Evolutionary conservation across 179 eudicot genomes (phyloP).

Genomic region (Beta lomatogona): DNA sequence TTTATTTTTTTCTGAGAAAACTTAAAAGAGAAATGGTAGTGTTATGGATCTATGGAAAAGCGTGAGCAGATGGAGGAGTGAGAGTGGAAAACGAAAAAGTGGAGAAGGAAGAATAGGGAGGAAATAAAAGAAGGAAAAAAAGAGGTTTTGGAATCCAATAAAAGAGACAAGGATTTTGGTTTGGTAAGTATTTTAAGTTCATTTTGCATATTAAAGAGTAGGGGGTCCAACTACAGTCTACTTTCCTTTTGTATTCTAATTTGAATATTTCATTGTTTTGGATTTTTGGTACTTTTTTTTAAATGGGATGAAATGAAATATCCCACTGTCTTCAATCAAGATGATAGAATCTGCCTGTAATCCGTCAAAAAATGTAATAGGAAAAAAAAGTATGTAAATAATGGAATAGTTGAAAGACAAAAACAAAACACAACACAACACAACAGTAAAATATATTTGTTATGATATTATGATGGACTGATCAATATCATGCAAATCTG

Average conservation of each 20-base stretch:
- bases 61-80: neutral
- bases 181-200: neutral
- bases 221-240: slow-evolving; percentile 15
- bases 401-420: neutral
- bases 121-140: neutral
- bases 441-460: too few species aligned
- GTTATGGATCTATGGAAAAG: slow-evolving; percentile 17
- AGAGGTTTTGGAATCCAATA: slow-evolving; percentile 27
- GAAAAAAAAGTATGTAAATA: too few species aligned
- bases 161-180: slow-evolving; percentile 20
- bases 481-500: too few species aligned
- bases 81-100: neutral
- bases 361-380: neutral
- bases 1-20: neutral
- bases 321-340: neutral
- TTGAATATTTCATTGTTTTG: neutral
- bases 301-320: slow-evolving; percentile 11
- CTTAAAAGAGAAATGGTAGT: neutral
- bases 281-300: neutral
- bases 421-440: too few species aligned
- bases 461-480: too few species aligned
- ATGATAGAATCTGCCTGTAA: slow-evolving; percentile 13
- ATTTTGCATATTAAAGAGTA: neutral
- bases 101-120: neutral
- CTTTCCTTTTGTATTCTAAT: neutral